Percentiles rank a stretch among this genome's conserved stretches.
These are phyloP conservation scores for Ramularia endophylla DNA, from an alignment of 2,329 filamentous ascomycete species.

Conservation along the genomic window DNA sequence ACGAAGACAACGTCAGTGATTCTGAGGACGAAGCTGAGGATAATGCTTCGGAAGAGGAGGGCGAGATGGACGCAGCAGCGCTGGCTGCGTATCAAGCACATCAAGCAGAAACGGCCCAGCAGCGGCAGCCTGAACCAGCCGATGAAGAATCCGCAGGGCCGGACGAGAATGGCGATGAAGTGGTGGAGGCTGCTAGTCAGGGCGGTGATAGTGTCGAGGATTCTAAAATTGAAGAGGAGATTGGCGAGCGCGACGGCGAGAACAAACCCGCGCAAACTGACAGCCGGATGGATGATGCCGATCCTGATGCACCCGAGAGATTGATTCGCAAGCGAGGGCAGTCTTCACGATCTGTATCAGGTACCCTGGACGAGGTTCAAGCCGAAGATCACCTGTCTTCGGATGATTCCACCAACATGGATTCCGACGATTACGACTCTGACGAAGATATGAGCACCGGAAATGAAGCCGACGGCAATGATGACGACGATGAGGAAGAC, in stretches of 20 bases:
- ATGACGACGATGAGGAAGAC: constrained; percentile 25
- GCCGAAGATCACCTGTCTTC: constrained; percentile 33
- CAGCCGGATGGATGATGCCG: constrained; percentile 4
- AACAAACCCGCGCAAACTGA: too few species aligned
- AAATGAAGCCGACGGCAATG: constrained; percentile 30
- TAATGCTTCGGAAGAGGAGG: constrained; percentile 40
- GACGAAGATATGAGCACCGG: constrained; percentile 33
- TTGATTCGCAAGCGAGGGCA: constrained; percentile 1
- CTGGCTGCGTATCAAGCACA: constrained; percentile 26
- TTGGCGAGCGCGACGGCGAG: too few species aligned
- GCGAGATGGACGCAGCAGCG: constrained; percentile 50
- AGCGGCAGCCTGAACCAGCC: constrained; percentile 24
- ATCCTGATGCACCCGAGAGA: background rate
- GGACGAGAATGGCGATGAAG: constrained; percentile 11
- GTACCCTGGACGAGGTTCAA: constrained; percentile 32
- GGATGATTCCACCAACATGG: constrained; percentile 36
- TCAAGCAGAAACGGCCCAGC: too few species aligned
- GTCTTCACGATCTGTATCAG: constrained; percentile 2
- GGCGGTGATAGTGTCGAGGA: constrained; percentile 7
- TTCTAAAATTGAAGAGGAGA: constrained; percentile 8
- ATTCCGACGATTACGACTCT: constrained; percentile 29
- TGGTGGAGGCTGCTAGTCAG: constrained; percentile 6
- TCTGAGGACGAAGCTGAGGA: constrained; percentile 41
- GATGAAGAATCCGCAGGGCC: constrained; percentile 23
- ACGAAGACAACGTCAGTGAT: constrained; percentile 27